Percentiles rank a stretch among this genome's conserved stretches.
Conservation (phyloP, 495 filamentous ascomycete species). For the Schizothecium vesticola region DNA sequence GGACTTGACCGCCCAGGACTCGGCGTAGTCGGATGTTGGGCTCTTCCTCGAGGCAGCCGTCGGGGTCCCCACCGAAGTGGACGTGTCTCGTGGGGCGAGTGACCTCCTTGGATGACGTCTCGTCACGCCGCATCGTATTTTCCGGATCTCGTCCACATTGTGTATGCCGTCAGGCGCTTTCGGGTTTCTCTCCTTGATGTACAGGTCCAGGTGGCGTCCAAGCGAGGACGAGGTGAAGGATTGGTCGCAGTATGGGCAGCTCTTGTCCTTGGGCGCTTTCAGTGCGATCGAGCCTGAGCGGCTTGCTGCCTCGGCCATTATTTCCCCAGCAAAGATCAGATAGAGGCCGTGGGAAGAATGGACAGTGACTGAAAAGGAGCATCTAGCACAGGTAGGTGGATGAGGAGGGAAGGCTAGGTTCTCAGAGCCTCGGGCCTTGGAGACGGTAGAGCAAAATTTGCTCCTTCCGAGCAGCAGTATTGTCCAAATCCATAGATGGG, state of each 20-base stretch:
- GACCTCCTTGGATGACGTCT: conserved; percentile 67
- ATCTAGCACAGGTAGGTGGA: neutral
- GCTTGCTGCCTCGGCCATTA: conserved; percentile 18
- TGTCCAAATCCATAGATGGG: conserved; percentile 9
- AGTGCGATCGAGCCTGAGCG: conserved; percentile 18
- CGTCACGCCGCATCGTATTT: conserved; percentile 75
- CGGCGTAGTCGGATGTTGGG: conserved; percentile 24
- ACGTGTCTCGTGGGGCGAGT: conserved; percentile 45
- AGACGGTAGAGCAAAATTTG: conserved; percentile 7
- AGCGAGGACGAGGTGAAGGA: conserved; percentile 86
- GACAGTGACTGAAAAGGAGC: neutral
- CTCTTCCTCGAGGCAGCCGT: conserved; percentile 27
- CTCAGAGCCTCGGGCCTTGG: conserved; percentile 2
- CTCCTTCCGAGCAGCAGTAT: conserved; percentile 18
- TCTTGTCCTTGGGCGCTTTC: conserved; percentile 64
- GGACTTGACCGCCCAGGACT: conserved; percentile 25
- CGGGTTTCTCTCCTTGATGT: conserved; percentile 81
- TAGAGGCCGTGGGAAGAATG: neutral
- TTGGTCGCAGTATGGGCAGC: conserved; percentile 79
- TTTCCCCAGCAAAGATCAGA: conserved; percentile 6
- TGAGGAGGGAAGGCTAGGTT: neutral
- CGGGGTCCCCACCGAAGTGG: conserved; percentile 43
- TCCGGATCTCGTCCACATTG: conserved; percentile 79
- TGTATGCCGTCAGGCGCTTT: conserved; percentile 79
- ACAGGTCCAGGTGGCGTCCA: conserved; percentile 87